Conservation (phyloP, 2,329 filamentous ascomycete genomes). For the Fusarium keratoplasticum region DNA sequence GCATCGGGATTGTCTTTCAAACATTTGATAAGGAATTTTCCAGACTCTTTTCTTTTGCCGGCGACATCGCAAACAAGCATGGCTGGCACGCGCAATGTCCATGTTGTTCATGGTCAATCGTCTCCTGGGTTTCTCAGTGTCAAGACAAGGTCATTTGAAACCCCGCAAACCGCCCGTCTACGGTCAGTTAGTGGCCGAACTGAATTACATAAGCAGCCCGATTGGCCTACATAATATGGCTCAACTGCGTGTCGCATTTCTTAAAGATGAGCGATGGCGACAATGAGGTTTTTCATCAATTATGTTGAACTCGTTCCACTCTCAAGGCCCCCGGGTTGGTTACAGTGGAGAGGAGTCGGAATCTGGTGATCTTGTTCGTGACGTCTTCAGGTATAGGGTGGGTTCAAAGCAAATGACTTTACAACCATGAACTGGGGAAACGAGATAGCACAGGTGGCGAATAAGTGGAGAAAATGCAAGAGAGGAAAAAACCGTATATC, state of each 20-base stretch:
- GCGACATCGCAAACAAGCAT: neutral
- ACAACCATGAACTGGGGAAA: neutral
- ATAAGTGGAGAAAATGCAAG: accelerated
- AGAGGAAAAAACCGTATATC: neutral
- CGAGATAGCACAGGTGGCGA: neutral
- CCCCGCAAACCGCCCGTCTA: neutral
- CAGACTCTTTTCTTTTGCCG: neutral
- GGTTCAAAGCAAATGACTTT: neutral
- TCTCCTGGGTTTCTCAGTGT: neutral
- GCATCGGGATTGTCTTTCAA: neutral
- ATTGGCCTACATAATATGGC: neutral
- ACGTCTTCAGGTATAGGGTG: neutral
- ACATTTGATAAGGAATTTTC: too few relatives aligned
- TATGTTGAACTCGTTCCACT: neutral
- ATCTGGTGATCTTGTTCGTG: neutral
- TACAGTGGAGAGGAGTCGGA: neutral
- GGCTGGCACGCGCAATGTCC: neutral
- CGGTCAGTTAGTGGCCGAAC: neutral
- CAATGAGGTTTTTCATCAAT: neutral
- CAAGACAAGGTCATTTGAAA: neutral
- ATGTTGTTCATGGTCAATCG: neutral
- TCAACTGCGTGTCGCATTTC: neutral
- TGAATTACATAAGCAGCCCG: neutral
- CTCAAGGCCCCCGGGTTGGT: neutral
- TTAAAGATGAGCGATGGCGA: neutral